These are phyloP conservation scores for Peziza echinospora DNA, from an alignment of 495 filamentous ascomycete genomes.

Conservation along the genomic window DNA sequence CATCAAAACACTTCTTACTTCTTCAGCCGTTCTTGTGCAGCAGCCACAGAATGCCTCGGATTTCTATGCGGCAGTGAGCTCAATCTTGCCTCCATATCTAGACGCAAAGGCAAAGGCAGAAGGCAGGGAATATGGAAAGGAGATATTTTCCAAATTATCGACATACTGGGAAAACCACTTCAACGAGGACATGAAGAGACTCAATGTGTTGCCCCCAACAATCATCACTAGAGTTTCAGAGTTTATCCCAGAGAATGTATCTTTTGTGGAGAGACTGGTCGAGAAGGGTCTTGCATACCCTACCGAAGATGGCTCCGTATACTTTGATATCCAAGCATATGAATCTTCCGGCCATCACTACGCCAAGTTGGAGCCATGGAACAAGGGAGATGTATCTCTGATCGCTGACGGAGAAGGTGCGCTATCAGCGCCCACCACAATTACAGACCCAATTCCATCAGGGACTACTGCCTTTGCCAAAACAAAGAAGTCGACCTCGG, in stretches of 20 bases:
- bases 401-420: constrained; percentile 82
- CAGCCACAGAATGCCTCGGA: constrained; percentile 31
- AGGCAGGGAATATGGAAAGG: constrained; percentile 47
- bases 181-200: constrained; percentile 55
- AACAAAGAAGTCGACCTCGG: constrained; percentile 21
- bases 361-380: constrained; percentile 71
- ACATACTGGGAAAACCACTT: constrained; percentile 65
- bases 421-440: constrained; percentile 40
- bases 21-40: constrained; percentile 33
- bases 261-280: constrained; percentile 37
- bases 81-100: constrained; percentile 68
- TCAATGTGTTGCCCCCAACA: constrained; percentile 73
- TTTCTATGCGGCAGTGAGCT: constrained; percentile 33
- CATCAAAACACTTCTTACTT: constrained; percentile 48
- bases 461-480: not conserved
- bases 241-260: constrained; percentile 64
- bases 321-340: constrained; percentile 80
- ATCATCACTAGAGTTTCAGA: constrained; percentile 72
- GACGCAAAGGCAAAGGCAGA: constrained; percentile 47
- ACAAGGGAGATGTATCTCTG: constrained; percentile 55
- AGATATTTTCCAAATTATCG: constrained; percentile 69
- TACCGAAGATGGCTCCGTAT: constrained; percentile 67
- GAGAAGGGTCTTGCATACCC: constrained; percentile 69
- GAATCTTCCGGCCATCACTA: constrained; percentile 68
- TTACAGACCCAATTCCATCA: constrained; percentile 21